Percentiles rank a stretch among this genome's conserved stretches.
Evolutionary conservation across 768 basidiomycete genomes (phyloP).

Genomic region (Holtermanniella nyarrowii): DNA sequence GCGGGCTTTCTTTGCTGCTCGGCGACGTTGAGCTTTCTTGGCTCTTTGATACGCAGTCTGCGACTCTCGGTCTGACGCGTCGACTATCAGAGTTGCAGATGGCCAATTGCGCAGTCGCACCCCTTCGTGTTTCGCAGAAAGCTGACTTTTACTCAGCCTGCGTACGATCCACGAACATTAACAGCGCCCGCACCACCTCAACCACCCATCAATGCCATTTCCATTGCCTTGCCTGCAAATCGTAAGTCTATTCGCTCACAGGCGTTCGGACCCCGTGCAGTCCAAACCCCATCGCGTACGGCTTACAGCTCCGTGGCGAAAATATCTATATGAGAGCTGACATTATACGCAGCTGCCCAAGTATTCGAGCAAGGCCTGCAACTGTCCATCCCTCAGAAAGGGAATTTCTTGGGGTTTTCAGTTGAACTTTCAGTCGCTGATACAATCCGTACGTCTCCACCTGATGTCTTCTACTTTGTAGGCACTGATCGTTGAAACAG

Average conservation of each 20-base stretch:
- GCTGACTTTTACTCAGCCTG: constrained; percentile 2
- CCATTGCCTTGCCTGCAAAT: constrained; percentile 15
- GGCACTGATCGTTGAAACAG: neutral
- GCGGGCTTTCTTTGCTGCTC: no score
- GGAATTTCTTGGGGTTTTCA: constrained; percentile 62
- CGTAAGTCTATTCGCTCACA: neutral
- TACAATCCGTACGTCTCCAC: constrained; percentile 50
- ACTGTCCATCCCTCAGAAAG: constrained; percentile 46
- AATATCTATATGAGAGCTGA: no score
- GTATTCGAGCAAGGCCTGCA: constrained; percentile 3
- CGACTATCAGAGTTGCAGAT: neutral
- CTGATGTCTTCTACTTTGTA: neutral
- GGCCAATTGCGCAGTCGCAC: no score
- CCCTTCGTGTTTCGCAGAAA: neutral
- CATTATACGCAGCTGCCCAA: neutral
- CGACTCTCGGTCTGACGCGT: neutral
- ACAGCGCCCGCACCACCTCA: constrained; percentile 21
- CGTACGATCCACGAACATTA: constrained; percentile 22
- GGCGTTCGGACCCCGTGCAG: no score
- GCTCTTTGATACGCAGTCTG: no score
- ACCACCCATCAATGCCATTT: constrained; percentile 16
- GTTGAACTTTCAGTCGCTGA: constrained; percentile 65
- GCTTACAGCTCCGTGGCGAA: no score
- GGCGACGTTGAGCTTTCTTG: no score
- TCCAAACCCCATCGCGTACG: no score